Base-by-base conservation (phyloP, 2,329 filamentous ascomycete species). In the Colletotrichum magnum region DNA sequence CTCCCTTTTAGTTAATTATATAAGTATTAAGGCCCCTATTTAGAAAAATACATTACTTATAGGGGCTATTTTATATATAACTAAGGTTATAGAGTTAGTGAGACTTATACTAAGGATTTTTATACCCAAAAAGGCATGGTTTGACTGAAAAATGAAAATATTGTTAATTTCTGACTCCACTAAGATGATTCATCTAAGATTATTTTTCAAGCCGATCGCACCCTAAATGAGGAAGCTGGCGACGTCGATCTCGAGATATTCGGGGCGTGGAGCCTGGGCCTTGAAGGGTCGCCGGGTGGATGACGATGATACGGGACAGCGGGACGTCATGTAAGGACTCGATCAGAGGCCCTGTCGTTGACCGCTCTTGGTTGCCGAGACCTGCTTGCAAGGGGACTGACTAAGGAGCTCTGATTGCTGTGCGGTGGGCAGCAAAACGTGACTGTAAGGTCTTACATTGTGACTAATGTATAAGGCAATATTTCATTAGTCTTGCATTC, bases 401-500 rank as follows among this genome's bases (percentile, higher is more conserved):
- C 13, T 60, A 41, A 59, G 57, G 56, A 28, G 39, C 41, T 43
- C 16, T 43, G 15, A 2, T 43, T 15, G 41, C 41, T 13, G 16
- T 15, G 32, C 4, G 41, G 13, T 7, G 36, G 16, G 16, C 15
- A 43, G 13, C 15, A 6, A 7, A n/a, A 12, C 13, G 41, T 5
- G 41, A 43, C 16, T 10, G 41, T 9, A 39, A 58, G 3, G 24
- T 48, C 24, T 10, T 48, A 26, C 10, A 15, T 2, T 26, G 43
- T 18, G 28, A 18, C 12, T 50, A 12, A 50, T 15, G 45, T 16
- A 57, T 7, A 15, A 15, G 12, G 32, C 18, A 10, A 36, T 59
- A 16, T 59, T 60, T 65, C 54, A 69, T 65, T 65, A 41, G 53
- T 39, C 64, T 53, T 47, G 52, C 48, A 45, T 64, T 26, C 43